These are phyloP conservation scores for Trematosphaeria pertusa DNA, from an alignment of 2,329 filamentous ascomycete genomes.

Conservation along the genomic window DNA sequence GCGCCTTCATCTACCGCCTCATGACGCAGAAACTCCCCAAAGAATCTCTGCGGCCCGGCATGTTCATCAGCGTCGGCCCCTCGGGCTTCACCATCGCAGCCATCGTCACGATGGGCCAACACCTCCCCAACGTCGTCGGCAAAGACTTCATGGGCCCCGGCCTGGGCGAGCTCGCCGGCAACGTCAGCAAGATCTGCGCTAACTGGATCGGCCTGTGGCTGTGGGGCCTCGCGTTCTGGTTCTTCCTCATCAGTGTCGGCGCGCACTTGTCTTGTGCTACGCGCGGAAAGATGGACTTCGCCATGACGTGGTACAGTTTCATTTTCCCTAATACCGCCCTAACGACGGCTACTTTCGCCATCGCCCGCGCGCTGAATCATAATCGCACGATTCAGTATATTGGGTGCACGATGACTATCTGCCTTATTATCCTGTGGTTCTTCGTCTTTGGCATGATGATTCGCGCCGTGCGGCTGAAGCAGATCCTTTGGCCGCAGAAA, in stretches of 20 bases:
- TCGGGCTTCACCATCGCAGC: constrained; percentile 72
- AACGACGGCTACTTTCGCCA: constrained; percentile 73
- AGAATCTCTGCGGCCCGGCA: constrained; percentile 77
- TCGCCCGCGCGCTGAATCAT: constrained; percentile 63
- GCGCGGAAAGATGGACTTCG: constrained; percentile 71
- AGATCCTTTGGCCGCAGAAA: constrained; percentile 80
- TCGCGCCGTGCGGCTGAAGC: constrained; percentile 66
- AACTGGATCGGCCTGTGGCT: constrained; percentile 78
- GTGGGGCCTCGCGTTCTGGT: constrained; percentile 84
- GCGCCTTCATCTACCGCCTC: constrained; percentile 82
- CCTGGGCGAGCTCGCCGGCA: constrained; percentile 59
- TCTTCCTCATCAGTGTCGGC: constrained; percentile 80
- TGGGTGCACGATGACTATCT: constrained; percentile 71
- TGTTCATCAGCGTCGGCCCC: constrained; percentile 86
- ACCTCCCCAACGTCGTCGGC: constrained; percentile 57
- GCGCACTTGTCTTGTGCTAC: constrained; percentile 73
- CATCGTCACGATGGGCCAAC: constrained; percentile 64
- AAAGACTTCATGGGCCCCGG: constrained; percentile 63
- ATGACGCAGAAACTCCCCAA: constrained; percentile 87
- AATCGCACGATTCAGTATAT: constrained; percentile 66
- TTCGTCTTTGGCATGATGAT: constrained; percentile 75
- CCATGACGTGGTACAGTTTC: constrained; percentile 87
- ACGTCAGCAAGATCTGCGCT: constrained; percentile 61
- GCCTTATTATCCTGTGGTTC: constrained; percentile 71
- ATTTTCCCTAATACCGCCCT: constrained; percentile 82